These are phyloP conservation scores for Dioszegia crocea DNA, from an alignment of 768 basidiomycete genomes.

Conservation along the genomic window DNA sequence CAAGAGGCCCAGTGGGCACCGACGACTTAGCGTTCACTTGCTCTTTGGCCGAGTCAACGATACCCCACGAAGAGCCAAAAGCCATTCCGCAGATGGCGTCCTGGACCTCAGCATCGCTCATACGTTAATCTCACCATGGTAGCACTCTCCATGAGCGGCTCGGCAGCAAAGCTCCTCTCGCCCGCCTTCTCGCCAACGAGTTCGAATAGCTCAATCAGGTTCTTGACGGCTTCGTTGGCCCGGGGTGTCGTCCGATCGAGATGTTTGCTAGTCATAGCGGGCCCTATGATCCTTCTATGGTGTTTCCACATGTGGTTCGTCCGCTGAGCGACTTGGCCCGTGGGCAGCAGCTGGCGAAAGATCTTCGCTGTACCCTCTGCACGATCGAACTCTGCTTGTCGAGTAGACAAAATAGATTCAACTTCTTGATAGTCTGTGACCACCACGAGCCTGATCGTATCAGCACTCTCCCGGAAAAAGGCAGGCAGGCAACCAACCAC, in stretches of 20 bases:
- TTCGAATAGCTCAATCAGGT: slow-evolving; percentile 28
- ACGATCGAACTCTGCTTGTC: slow-evolving; percentile 29
- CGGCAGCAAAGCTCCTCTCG: slow-evolving; percentile 17
- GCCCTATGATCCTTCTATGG: slow-evolving; percentile 37
- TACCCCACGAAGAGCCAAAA: slow-evolving; percentile 30
- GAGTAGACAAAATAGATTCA: slow-evolving; percentile 17
- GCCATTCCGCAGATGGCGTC: slow-evolving; percentile 43
- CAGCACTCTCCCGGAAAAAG: background rate
- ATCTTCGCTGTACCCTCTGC: slow-evolving; percentile 19
- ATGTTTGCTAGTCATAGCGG: slow-evolving; percentile 42
- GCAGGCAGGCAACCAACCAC: slow-evolving; percentile 1
- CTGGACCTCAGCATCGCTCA: slow-evolving; percentile 7
- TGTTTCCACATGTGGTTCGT: slow-evolving; percentile 35
- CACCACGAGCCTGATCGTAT: slow-evolving; percentile 15
- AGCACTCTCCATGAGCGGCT: slow-evolving; percentile 29
- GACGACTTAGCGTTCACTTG: slow-evolving; percentile 12
- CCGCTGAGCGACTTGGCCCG: slow-evolving; percentile 29
- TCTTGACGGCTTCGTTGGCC: slow-evolving; percentile 17
- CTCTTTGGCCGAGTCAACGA: slow-evolving; percentile 7
- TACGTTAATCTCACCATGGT: slow-evolving; percentile 23
- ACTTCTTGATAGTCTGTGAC: slow-evolving; percentile 29
- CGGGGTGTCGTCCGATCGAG: slow-evolving; percentile 29
- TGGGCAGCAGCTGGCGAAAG: slow-evolving; percentile 31
- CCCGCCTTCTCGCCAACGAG: slow-evolving; percentile 13
- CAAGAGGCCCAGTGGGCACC: slow-evolving; percentile 1